A percentile compares a stretch with the other conserved stretches of the same genome.
phyloP scores from a whole-genome alignment of 2,329 filamentous ascomycete species.

The Conoideocrella luteorostrata region DNA sequence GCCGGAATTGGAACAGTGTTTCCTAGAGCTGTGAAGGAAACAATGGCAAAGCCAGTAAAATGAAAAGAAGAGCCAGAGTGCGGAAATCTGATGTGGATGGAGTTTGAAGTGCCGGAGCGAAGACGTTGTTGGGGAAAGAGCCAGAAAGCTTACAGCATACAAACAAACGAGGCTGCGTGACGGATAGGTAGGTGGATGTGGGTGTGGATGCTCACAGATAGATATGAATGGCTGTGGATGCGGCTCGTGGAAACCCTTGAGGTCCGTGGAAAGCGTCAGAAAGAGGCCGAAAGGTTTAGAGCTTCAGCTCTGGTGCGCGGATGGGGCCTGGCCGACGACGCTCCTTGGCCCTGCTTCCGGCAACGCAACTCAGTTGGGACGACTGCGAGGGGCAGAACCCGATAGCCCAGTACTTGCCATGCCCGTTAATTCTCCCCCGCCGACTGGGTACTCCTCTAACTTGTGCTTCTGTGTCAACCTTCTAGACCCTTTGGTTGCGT shows the following conservation, averaged over 20 bases:
- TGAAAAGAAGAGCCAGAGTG: neutral
- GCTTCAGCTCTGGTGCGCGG: neutral
- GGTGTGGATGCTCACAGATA: too few species aligned
- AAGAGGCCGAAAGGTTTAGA: conserved; percentile 8
- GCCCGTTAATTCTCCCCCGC: too few species aligned
- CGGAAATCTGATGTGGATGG: neutral
- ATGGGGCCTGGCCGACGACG: neutral
- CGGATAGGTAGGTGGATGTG: conserved; percentile 6
- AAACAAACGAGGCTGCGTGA: conserved; percentile 4
- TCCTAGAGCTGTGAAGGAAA: neutral
- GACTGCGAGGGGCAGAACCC: too few species aligned
- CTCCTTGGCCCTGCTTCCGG: too few species aligned
- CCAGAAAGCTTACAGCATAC: neutral
- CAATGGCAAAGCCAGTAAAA: neutral
- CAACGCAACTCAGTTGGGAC: too few species aligned
- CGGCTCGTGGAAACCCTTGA: neutral
- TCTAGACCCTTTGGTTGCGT: too few species aligned
- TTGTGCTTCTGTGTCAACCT: too few species aligned
- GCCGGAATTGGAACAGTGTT: too few species aligned
- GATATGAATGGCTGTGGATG: too few species aligned
- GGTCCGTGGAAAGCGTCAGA: conserved; percentile 11
- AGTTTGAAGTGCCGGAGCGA: neutral
- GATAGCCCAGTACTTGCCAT: too few species aligned
- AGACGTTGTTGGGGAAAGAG: neutral
- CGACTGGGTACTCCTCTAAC: too few species aligned